A percentile compares a stretch with the other conserved stretches of the same genome.
Conservation (phyloP, 805 yeast genomes). For the Novakomyces olei region DNA sequence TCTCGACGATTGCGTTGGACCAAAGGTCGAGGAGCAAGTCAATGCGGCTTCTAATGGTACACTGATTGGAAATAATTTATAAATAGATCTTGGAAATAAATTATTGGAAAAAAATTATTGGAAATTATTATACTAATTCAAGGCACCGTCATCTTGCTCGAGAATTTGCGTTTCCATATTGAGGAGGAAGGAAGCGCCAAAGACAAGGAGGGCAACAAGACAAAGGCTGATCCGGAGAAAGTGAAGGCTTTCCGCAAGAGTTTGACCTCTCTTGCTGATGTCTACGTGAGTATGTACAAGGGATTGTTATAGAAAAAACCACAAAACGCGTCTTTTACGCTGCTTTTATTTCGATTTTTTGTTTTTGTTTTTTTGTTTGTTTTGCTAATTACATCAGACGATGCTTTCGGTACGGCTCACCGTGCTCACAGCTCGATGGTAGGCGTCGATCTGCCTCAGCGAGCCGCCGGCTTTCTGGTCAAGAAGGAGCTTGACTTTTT, state of each 20-base stretch:
- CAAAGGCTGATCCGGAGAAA: slow-evolving; percentile 69
- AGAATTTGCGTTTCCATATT: slow-evolving; percentile 95
- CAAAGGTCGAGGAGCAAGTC: slow-evolving; percentile 64
- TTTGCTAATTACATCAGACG: too few relatives aligned
- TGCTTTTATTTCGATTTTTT: slow-evolving; percentile 12
- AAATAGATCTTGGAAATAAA: not conserved
- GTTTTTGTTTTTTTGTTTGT: too few relatives aligned
- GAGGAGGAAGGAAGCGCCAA: slow-evolving; percentile 76
- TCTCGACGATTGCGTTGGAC: slow-evolving; percentile 81
- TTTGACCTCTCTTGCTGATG: slow-evolving; percentile 84
- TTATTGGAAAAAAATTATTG: not conserved
- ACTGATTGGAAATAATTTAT: too few relatives aligned
- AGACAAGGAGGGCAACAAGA: slow-evolving; percentile 79
- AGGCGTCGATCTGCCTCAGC: slow-evolving; percentile 83
- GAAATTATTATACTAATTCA: slow-evolving; percentile 20
- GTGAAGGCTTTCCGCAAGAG: slow-evolving; percentile 76
- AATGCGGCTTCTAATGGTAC: slow-evolving; percentile 33
- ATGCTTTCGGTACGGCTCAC: slow-evolving; percentile 98
- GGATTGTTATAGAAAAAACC: too few relatives aligned
- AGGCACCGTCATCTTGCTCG: slow-evolving; percentile 75
- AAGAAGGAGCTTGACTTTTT: slow-evolving; percentile 92
- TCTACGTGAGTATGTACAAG: slow-evolving; percentile 48
- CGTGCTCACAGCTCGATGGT: slow-evolving; percentile 99
- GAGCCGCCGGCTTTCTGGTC: slow-evolving; percentile 97
- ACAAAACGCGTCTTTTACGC: not conserved